Conservation (phyloP, 208 protist species). For the Crithidia brevicula region DNA sequence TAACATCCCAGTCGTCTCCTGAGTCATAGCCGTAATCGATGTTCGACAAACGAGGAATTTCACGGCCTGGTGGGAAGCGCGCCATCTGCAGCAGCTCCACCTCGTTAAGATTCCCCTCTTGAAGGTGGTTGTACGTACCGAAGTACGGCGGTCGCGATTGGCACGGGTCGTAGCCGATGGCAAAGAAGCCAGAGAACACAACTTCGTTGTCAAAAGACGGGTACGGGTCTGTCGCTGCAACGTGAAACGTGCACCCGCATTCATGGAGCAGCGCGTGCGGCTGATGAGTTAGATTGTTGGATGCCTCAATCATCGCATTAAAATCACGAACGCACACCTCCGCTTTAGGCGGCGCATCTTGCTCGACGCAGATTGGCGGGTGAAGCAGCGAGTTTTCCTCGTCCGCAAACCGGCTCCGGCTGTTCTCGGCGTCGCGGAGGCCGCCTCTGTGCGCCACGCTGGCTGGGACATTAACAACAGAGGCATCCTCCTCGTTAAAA, state of each 20-base stretch:
- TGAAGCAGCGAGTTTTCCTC: slow-evolving; percentile 65
- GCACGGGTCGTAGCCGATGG: slow-evolving; percentile 87
- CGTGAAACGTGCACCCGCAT: slow-evolving; percentile 68
- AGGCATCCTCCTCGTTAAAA: slow-evolving; percentile 26
- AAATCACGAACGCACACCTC: slow-evolving; percentile 38
- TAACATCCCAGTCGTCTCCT: slow-evolving; percentile 87
- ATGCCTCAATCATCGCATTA: slow-evolving; percentile 60
- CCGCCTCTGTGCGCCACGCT: neutral
- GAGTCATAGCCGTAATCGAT: slow-evolving; percentile 92
- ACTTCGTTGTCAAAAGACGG: slow-evolving; percentile 69
- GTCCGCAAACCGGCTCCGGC: slow-evolving; percentile 24
- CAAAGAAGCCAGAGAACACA: slow-evolving; percentile 76
- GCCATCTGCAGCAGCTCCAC: slow-evolving; percentile 63
- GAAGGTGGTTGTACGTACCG: slow-evolving; percentile 79
- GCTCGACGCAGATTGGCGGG: slow-evolving; percentile 40
- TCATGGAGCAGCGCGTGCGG: slow-evolving; percentile 26
- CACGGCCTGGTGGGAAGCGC: slow-evolving; percentile 48
- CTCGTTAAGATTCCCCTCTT: slow-evolving; percentile 54
- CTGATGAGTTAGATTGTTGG: slow-evolving; percentile 16
- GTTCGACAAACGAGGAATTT: slow-evolving; percentile 72
- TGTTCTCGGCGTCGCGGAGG: slow-evolving; percentile 8
- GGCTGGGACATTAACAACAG: slow-evolving; percentile 17
- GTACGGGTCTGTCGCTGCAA: slow-evolving; percentile 32
- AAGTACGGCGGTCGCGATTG: slow-evolving; percentile 87
- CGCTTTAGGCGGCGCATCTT: neutral